Conservation (phyloP, 805 yeast species). For the Priceomyces carsonii region DNA sequence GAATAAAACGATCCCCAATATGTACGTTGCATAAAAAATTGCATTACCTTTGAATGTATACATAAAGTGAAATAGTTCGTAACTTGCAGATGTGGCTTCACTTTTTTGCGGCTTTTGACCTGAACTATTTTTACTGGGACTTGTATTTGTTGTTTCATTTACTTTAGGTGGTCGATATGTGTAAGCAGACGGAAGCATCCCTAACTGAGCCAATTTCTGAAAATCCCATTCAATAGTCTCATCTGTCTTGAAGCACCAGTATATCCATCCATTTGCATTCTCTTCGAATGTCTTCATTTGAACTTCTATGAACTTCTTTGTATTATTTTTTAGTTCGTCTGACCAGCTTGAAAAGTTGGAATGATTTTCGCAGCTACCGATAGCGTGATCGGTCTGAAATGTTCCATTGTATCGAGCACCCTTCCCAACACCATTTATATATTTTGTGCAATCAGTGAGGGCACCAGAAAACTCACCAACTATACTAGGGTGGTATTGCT, state of each 20-base stretch:
- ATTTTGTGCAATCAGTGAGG: slow-evolving; percentile 67
- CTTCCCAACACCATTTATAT: slow-evolving; percentile 68
- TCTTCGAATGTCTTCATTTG: slow-evolving; percentile 56
- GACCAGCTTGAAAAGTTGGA: slow-evolving; percentile 45
- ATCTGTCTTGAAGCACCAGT: slow-evolving; percentile 76
- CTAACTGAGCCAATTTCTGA: slow-evolving; percentile 43
- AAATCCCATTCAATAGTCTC: slow-evolving; percentile 69
- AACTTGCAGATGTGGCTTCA: no score
- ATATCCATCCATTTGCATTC: slow-evolving; percentile 59
- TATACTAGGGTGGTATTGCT: slow-evolving; percentile 47
- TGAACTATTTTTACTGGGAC: no score
- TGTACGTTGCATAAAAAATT: no score
- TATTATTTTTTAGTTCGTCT: slow-evolving; percentile 40
- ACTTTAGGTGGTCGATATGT: no score
- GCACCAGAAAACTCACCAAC: slow-evolving; percentile 80
- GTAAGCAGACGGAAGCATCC: slow-evolving; percentile 38
- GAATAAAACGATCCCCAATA: no score
- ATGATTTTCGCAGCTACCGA: slow-evolving; percentile 49
- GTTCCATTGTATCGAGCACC: slow-evolving; percentile 65
- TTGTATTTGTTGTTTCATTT: no score
- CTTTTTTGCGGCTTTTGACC: no score
- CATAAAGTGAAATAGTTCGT: no score
- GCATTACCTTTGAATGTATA: no score
- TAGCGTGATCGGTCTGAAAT: slow-evolving; percentile 19
- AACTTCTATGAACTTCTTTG: slow-evolving; percentile 57